Conservation (phyloP, 2,329 filamentous ascomycete species). For the Fusarium setosum region DNA sequence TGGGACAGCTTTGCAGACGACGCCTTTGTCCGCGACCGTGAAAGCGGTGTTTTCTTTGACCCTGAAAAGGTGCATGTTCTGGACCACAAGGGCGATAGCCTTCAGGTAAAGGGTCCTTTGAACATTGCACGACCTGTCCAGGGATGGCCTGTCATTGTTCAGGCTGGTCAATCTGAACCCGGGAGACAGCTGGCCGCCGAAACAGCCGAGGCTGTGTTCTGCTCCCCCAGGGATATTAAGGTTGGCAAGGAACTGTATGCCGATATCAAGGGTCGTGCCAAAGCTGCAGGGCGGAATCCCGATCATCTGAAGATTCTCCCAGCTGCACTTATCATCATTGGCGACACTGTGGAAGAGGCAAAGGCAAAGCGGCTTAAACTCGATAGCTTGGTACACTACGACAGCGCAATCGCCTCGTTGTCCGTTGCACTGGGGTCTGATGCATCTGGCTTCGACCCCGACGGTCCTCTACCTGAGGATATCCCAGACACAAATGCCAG, state of each 20-base stretch:
- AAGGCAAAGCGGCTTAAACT: conserved; percentile 59
- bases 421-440: conserved; percentile 61
- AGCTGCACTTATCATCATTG: conserved; percentile 61
- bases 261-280: conserved; percentile 62
- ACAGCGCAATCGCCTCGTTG: conserved; percentile 64
- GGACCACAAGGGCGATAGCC: conserved; percentile 58
- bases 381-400: conserved; percentile 64
- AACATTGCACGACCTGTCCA: conserved; percentile 65
- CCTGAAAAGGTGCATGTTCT: conserved; percentile 63
- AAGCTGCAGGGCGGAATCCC: conserved; percentile 56
- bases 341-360: conserved; percentile 61
- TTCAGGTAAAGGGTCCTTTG: conserved; percentile 49
- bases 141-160: conserved; percentile 67
- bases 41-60: conserved; percentile 61
- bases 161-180: conserved; percentile 64
- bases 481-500: conserved; percentile 66
- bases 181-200: conserved; percentile 63
- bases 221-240: conserved; percentile 58
- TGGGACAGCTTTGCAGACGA: conserved; percentile 68
- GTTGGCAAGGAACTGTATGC: conserved; percentile 59
- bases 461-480: conserved; percentile 59
- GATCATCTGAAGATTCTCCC: conserved; percentile 64
- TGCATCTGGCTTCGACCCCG: conserved; percentile 59
- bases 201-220: conserved; percentile 65
- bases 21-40: conserved; percentile 60